phyloP scores from a whole-genome alignment of 805 yeast species.

The Sporopachydermia lactativora region DNA sequence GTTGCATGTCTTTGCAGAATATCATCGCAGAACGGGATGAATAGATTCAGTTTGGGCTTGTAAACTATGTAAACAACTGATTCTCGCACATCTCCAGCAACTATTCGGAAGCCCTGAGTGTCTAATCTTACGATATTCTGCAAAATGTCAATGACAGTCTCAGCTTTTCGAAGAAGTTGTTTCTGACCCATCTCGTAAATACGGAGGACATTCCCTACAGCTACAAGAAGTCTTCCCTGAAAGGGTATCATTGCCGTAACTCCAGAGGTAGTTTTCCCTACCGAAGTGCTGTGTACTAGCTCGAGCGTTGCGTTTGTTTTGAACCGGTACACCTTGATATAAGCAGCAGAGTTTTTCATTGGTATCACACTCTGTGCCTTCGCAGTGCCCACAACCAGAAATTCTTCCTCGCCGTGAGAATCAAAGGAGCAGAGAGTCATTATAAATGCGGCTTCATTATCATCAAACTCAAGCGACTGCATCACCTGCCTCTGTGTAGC shows the following conservation, averaged over 20 bases:
- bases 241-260: slow-evolving; percentile 39
- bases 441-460: slow-evolving; percentile 29
- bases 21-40: slow-evolving; percentile 61
- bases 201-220: slow-evolving; percentile 36
- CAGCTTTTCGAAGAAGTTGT: slow-evolving; percentile 60
- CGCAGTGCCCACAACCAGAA: slow-evolving; percentile 16
- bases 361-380: slow-evolving; percentile 15
- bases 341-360: slow-evolving; percentile 10
- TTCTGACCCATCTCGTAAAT: slow-evolving; percentile 65
- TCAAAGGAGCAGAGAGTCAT: slow-evolving; percentile 22
- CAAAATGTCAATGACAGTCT: slow-evolving; percentile 28
- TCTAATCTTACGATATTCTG: slow-evolving; percentile 39
- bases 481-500: slow-evolving; percentile 19
- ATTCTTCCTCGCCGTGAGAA: slow-evolving; percentile 9
- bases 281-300: slow-evolving; percentile 45
- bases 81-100: slow-evolving; percentile 57
- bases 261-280: slow-evolving; percentile 32
- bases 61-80: slow-evolving; percentile 46
- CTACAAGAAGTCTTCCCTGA: slow-evolving; percentile 47
- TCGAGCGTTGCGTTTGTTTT: slow-evolving; percentile 23
- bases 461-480: slow-evolving; percentile 30
- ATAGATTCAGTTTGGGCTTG: slow-evolving; percentile 31
- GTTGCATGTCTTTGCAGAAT: slow-evolving; percentile 53
- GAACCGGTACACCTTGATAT: slow-evolving; percentile 17
- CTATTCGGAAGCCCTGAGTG: slow-evolving; percentile 43